Evolutionary conservation across 768 basidiomycete species (phyloP), one percentile per base, ranked within the genome.

Genomic region (Tricholoma bakamatsutake): DNA sequence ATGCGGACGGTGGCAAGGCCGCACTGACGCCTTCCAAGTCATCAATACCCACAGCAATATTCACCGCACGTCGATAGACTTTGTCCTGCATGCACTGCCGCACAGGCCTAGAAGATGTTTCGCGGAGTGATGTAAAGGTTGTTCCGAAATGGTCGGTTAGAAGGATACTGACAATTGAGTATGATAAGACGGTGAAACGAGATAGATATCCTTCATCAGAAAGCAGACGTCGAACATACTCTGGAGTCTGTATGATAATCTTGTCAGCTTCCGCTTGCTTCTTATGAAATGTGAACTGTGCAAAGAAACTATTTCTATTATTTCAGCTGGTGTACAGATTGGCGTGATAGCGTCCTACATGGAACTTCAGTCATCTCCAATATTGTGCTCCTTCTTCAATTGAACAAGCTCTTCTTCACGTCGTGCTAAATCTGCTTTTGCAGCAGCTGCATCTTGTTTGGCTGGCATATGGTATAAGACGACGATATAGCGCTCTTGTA

Each of bases 401-500:
- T 85, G 84, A 0, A 81, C 84, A 34, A 98, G 76, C 61, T 96
- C 95, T 70, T 93, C 88, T 75, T 98, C 96, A 64, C 96, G 77
- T 62, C 84, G 83, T 12, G 92, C 90, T 51, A 98, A 73, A 62
- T 98, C 96, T 18, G 92, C 90, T 67, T 97, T 97, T 12, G 89
- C 88, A 6, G 92, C 88, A 1, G 93, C 92, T 1, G 93, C 93
- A 64, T 95, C 93, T 65, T 95, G 93, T 70, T 94, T 92, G n/a
- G 93, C 87, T 35, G 94, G 93, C 87, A 98, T 96, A 68, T 98
- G 95, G 66, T 96, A 98, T 28, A 98, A 76, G 8, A 98, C 96
- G 55, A 99, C 96, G 52, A 99, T 96, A 72, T 98, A 99, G 24
- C 96, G 88, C 71, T 97, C 96, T 74, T 94, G 93, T 56, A 99